Evolutionary conservation across 331 rosid species (phyloP).

Genomic region (Malus hybrid): DNA sequence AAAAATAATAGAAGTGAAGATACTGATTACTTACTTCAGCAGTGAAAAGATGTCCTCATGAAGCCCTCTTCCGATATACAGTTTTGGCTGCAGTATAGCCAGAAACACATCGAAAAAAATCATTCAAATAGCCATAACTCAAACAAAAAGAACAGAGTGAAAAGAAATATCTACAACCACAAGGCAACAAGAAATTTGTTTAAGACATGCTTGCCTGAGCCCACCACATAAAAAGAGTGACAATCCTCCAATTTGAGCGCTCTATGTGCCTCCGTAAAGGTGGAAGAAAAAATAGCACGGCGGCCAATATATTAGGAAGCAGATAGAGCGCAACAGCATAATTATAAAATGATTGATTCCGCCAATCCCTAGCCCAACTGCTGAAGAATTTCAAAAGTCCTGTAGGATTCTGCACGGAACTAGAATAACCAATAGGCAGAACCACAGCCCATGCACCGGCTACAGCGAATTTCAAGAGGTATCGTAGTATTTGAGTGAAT

Average conservation of each 20-base stretch:
- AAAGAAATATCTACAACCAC: background rate
- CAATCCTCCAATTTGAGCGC: constrained; percentile 59
- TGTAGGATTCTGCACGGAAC: constrained; percentile 70
- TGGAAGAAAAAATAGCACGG: constrained; percentile 78
- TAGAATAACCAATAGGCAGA: constrained; percentile 67
- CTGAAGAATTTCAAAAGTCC: constrained; percentile 67
- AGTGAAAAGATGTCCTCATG: constrained; percentile 74
- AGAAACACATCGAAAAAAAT: constrained; percentile 13
- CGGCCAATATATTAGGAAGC: constrained; percentile 72
- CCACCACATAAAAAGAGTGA: constrained; percentile 92
- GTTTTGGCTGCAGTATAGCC: constrained; percentile 68
- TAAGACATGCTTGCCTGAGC: constrained; percentile 64
- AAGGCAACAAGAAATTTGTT: background rate
- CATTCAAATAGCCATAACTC: background rate
- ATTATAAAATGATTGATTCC: constrained; percentile 51
- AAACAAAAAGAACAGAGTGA: background rate
- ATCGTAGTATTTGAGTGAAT: constrained; percentile 65
- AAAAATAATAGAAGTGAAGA: constrained; percentile 1
- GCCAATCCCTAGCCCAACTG: constrained; percentile 86
- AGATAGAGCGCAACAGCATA: constrained; percentile 62
- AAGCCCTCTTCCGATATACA: constrained; percentile 88
- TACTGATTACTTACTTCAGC: constrained; percentile 55
- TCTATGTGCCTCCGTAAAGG: constrained; percentile 68
- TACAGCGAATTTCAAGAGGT: constrained; percentile 70
- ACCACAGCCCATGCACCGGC: constrained; percentile 89